Base-by-base conservation (phyloP, 495 filamentous ascomycete genomes). In the Penicillium angulare region DNA sequence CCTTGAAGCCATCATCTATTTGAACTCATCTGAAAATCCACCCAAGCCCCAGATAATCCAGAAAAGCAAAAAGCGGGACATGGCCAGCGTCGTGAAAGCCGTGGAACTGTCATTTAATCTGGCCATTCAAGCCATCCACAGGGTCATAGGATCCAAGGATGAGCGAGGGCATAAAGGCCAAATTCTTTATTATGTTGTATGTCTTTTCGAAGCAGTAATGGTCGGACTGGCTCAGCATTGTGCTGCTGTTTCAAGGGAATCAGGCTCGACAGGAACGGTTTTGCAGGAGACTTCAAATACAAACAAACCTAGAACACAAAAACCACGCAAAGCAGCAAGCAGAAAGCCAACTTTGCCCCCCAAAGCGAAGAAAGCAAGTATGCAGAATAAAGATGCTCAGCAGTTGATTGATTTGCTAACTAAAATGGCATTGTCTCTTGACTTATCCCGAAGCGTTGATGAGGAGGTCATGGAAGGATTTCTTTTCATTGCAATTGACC, bases 161-260 rank as follows among this genome's bases (percentile, higher is more conserved):
- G 55, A 50, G 0, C 40, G 17, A 6, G 43, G 50, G n/a, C 54
- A 55, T 18, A 50, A 50, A 10, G 56, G 52, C 1, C 63, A 69
- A 9, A 23, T 77, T 21, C 57, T 49, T 1, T 79, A 77, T 56
- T 65, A 68, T 23, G 47, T 79, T 7, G 70, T 72, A 10, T 59
- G 53, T 22, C 58, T 79, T 12, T 78, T 73, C 45, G 65, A 74
- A 27, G 64, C 65, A 15, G 60, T 55, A 5, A 56, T 78, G 52
- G 49, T 62, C 9, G 52, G 56, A 24, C 52, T 79, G 3, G 52
- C 62, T 15, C 51, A 57, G 6, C 38, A 64, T 41, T 72, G 72
- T 46, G 60, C 49, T 13, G 34, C 42, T 3, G 55, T 63, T 24
- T 34, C 61, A 8, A 41, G 53, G 16, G 51, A 43, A 0, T 13